A percentile compares a stretch with the other conserved stretches of the same genome.
These are phyloP conservation scores for Noccaea bulbosa DNA, from an alignment of 345 rosid genomes.

Conservation along the genomic window DNA sequence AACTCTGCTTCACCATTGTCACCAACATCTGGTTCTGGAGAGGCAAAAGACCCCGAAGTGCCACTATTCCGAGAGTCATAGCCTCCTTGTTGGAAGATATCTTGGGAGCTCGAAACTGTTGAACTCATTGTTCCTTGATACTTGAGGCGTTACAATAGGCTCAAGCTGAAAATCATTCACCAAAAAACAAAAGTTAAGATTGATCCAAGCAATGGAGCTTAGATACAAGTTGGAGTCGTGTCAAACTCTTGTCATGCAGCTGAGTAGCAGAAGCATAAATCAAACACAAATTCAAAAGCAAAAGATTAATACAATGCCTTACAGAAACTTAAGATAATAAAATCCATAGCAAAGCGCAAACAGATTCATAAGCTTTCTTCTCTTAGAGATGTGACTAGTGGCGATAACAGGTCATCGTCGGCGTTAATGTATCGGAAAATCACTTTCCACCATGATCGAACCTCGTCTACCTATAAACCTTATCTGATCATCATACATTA, in stretches of 20 bases:
- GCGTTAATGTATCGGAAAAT: constrained; percentile 8
- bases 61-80: constrained; percentile 39
- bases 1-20: constrained; percentile 56
- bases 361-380: constrained; percentile 11
- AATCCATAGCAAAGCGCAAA: constrained; percentile 4
- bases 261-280: neutral
- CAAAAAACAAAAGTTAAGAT: neutral
- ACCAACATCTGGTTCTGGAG: constrained; percentile 44
- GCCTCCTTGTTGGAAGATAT: constrained; percentile 38
- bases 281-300: neutral
- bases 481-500: constrained; percentile 26
- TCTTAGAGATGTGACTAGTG: neutral
- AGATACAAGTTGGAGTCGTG: neutral
- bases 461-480: constrained; percentile 15
- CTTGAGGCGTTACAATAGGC: constrained; percentile 30
- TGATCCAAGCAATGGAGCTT: constrained; percentile 9
- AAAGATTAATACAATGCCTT: neutral
- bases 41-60: constrained; percentile 43
- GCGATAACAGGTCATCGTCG: constrained; percentile 8
- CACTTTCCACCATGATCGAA: constrained; percentile 9
- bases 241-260: neutral
- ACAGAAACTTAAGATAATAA: neutral
- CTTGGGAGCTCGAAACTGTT: constrained; percentile 49
- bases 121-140: constrained; percentile 58
- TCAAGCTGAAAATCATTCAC: constrained; percentile 38